Evolutionary conservation across 176 grass and related monocot species (phyloP), one percentile per base, ranked within the genome.

Genomic region (barley (Hordeum vulgare)): DNA sequence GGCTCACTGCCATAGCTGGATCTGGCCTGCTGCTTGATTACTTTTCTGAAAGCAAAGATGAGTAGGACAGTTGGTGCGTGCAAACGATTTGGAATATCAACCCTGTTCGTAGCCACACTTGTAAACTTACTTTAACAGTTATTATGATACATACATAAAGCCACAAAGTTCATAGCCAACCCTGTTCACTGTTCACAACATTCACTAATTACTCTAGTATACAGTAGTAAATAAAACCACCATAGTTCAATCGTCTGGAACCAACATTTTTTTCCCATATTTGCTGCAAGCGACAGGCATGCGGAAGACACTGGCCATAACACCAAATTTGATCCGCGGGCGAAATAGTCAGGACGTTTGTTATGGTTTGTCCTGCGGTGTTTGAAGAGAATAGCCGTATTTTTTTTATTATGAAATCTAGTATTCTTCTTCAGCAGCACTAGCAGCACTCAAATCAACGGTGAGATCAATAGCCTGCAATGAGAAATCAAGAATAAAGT

Each of bases 401-500:
- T 75, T 76, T 51, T 49, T 76, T 51, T 49, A 84, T n/a, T 54
- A 44, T 53, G 37, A 80, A 80, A 63, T 70, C 70, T 89, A 93
- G 44, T 83, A 91, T 90, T 97, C 94, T 89, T 94, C 92, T 89
- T 94, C 92, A 54, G 92, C 94, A 71, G 92, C 90, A 86, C 92
- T 92, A 41, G 94, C 92, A 76, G 94, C 92, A 83, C 92, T 97
- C 39, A 94, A 68, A 83, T 97, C 94, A 64, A 97, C 90, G 10
- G 81, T 97, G 63, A 97, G 94, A 89, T 97, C 94, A 78, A 92
- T 56, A 29, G 34, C 47, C 92, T 92, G 76, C 61, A 61, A 71
- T 24, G 27, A 59, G 10, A 71, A 42, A 74, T 59, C 10, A 20
- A 70, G 10, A 71, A 42, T 17, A 62, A 7, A 83, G 25, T 81